Evolutionary conservation across 2,329 filamentous ascomycete genomes (phyloP), one percentile per base, ranked within the genome.

Genomic region (Ustulina deusta): DNA sequence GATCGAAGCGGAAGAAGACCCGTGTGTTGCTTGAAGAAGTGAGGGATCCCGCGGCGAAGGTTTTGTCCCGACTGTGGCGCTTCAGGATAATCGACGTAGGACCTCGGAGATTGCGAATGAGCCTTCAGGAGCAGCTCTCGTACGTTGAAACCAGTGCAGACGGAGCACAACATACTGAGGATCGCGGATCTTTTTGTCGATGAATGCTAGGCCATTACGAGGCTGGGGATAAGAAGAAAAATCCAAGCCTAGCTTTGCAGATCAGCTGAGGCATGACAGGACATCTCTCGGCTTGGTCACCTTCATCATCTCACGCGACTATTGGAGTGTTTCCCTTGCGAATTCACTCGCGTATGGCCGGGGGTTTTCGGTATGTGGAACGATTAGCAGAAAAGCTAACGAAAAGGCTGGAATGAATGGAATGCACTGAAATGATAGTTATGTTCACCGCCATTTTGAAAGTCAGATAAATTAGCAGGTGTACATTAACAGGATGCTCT

Each of bases 41-140:
- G 29, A 36, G 49, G n/a, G 32, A 54, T 54, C 29, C 29, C 49
- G 13, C n/a, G 29, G 9, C 49, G 49, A 42, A 42, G 2, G 2
- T 20, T 20, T 20, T 36, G 49, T 13, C 2, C 49, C 10, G 49
- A 54, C 29, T 17, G 29, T 36, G 27, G 49, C 40, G 17, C 4
- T 42, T 3, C 3, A 4, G 29, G 29, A 32, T 42, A 17, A 5
- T n/a, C 17, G n/a, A 29, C 49, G 32, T 36, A 11, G 10, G 49
- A 3, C 17, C 29, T 34, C 9, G 49, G 15, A 54, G 49, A 22
- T 36, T 54, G 49, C 49, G 49, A 15, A 4, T 54, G 49, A 36
- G 49, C 32, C 29, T 54, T 34, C 32, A 54, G 15, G 32, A 54
- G 49, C 11, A 54, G 49, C 49, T 54, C 49, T 36, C 49, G 49